Evolutionary conservation across 139 green algal species (phyloP), one percentile per base, ranked within the genome.

Genomic region (Mesostigma viride): DNA sequence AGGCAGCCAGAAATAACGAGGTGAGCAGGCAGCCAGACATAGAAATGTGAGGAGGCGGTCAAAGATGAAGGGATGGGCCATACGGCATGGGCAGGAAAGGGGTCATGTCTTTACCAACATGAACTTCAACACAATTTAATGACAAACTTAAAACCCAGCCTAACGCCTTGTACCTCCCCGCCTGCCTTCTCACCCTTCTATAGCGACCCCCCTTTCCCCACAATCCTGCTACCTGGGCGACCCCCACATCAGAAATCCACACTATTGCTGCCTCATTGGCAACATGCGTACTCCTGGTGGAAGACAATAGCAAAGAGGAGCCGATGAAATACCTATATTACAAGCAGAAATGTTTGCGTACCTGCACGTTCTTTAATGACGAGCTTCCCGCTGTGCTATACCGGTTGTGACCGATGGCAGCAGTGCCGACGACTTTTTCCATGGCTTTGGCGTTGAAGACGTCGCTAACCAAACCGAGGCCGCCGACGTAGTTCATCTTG

Each of bases 381-480:
- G 82, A 74, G 24, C 82, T 83, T 51, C 94, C 94, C n/a, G 94
- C 89, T 30, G 94, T 99, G 35, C 92, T 91, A 76, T 99, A 99
- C 35, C 94, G 85, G 31, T 80, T 73, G 71, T 85, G 79, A 8
- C 77, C 79, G 33, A 85, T 80, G 8, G 77, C 79, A 8, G 68
- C 58, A 62, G 34, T 53, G 3, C 91, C 91, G 47, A 71, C 67
- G 62, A 96, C 83, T 22, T 86, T 80, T 46, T 88, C 77, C 73
- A 96, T 85, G 20, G 86, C 71, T 61, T 90, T 68, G 20, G 83
- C 71, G 56, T 76, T 70, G 72, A 97, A 99, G 24, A 98, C 91
- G 62, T 98, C 91, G 70, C 89, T 92, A 17, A 99, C 94, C 24
- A 99, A 84, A 3, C 94, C 94, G 61, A 98, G 98, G 61, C 85